Conservation (phyloP, 257 asterid genomes). For the Vinca minor region DNA sequence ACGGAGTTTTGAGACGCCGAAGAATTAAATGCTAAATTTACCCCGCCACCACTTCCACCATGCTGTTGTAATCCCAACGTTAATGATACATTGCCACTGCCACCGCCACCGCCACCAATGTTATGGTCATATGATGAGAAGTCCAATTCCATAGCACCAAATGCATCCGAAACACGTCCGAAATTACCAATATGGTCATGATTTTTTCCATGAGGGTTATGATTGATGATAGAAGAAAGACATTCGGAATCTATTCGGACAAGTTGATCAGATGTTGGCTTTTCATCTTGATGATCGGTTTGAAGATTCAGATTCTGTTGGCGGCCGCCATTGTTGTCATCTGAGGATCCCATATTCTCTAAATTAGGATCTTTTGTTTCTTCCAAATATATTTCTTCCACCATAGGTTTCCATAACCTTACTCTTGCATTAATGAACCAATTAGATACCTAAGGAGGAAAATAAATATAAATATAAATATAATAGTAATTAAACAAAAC, state of each 20-base stretch:
- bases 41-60: slow-evolving; percentile 38
- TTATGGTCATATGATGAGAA: slow-evolving; percentile 44
- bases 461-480: slow-evolving; percentile 18
- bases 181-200: slow-evolving; percentile 9
- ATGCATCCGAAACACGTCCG: slow-evolving; percentile 25
- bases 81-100: slow-evolving; percentile 41
- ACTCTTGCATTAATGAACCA: too few species aligned
- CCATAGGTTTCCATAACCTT: too few species aligned
- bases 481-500: too few species aligned
- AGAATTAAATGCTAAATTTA: slow-evolving; percentile 47
- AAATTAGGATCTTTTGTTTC: slow-evolving; percentile 67
- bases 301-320: too few species aligned
- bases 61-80: slow-evolving; percentile 74
- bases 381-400: too few species aligned
- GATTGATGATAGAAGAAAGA: slow-evolving; percentile 65
- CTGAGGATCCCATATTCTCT: slow-evolving; percentile 22
- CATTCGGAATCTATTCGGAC: slow-evolving; percentile 61
- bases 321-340: too few species aligned
- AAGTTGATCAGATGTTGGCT: slow-evolving; percentile 59
- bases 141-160: slow-evolving; percentile 49
- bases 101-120: slow-evolving; percentile 4
- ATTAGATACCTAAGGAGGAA: too few species aligned
- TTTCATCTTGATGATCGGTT: slow-evolving; percentile 29
- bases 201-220: slow-evolving; percentile 30
- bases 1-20: slow-evolving; percentile 39